phyloP scores from a whole-genome alignment of 768 basidiomycete species.

The Crepidotus variabilis region DNA sequence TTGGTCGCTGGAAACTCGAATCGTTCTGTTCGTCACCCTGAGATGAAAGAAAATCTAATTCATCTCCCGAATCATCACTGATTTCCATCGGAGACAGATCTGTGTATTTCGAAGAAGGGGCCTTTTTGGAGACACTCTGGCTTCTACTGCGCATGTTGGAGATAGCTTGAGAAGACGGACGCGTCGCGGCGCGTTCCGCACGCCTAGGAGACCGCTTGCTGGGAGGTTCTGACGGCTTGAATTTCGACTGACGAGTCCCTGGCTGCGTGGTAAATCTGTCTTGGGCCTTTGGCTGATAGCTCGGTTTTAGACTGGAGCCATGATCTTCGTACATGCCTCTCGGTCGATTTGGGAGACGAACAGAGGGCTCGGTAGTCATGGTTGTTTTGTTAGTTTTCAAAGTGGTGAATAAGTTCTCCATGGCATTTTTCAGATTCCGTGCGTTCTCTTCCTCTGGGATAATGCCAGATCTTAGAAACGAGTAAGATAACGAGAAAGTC shows the following conservation, averaged over 20 bases:
- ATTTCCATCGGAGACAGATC: neutral
- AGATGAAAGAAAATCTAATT: conserved; percentile 21
- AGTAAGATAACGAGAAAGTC: no score
- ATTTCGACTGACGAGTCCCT: neutral
- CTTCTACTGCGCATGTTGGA: neutral
- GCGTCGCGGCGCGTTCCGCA: neutral
- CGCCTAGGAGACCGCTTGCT: neutral
- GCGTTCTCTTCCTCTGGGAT: no score
- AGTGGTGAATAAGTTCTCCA: no score
- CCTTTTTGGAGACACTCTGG: neutral
- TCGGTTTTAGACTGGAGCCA: neutral
- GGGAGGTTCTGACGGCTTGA: neutral
- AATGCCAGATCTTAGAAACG: no score
- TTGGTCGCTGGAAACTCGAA: conserved; percentile 4
- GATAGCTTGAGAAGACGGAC: neutral
- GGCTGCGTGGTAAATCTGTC: no score
- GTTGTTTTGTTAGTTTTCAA: no score
- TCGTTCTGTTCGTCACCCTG: conserved; percentile 8
- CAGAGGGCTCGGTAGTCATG: no score
- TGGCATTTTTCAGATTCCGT: no score
- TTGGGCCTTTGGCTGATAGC: neutral
- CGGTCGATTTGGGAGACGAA: no score
- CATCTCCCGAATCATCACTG: conserved; percentile 10
- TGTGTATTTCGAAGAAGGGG: neutral
- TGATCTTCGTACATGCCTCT: neutral